Base-by-base conservation (phyloP, 1,139 yeast genomes). In the Groenewaldozyma auringiensis region DNA sequence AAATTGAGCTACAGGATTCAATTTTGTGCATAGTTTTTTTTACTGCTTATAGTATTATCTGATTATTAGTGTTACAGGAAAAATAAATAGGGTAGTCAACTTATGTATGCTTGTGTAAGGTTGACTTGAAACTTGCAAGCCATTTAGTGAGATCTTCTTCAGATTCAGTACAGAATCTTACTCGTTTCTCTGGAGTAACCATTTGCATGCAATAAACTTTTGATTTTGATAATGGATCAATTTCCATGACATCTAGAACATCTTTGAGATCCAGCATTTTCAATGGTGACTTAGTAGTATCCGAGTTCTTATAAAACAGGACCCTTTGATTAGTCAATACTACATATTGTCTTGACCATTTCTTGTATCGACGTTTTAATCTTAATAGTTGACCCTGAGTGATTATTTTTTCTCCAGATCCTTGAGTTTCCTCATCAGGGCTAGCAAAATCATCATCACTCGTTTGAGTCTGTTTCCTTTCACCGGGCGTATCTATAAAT, bases 211-310 rank as follows among this genome's bases (percentile, higher is more conserved):
- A 76, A 66, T 71, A 74, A 37, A 56, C 53, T 50, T 70, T 74
- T 8, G 72, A 58, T 44, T 64, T 66, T 4, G 75, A 67, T 21
- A 73, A 46, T 1, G 78, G 72, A 47, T 76, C 81, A 39, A 75
- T 58, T 50, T 77, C 82, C 37, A 76, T 74, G 25, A 72, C 78
- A 53, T 77, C 82, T 13, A 71, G 59, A n/a, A 78, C 58, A 38
- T 71, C 70, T 4, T 57, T 53, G 4, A 72, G 56, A 3, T 60
- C 56, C 6, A 75, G 61, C 35, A 56, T 53, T 54, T 72, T 72
- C 50, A 59, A 46, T 4, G 61, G 61, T 37, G 52, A 44, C 38
- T 50, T 52, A 47, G 46, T 46, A 21, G 49, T 51, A 14, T 54
- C 50, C 21, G 59, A 56, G 18, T 58, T 56, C 53, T 73, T 75